A percentile compares a stretch with the other conserved stretches of the same genome.
Evolutionary conservation across 306 rosid genomes (phyloP).

Genomic region (Mimosa pudica): DNA sequence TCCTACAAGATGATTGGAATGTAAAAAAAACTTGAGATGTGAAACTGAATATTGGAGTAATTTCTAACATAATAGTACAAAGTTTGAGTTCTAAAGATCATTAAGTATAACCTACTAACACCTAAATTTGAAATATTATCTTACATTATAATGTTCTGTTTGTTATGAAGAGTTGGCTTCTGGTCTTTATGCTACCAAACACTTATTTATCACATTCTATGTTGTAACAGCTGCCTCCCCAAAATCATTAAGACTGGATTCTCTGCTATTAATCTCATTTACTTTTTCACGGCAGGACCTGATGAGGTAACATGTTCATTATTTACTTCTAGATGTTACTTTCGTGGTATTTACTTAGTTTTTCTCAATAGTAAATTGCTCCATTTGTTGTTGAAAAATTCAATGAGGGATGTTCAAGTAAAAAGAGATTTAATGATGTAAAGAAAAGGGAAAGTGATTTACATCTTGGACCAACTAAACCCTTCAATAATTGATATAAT

Average conservation of each 20-base stretch:
- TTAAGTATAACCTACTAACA: neutral
- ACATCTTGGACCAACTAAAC: neutral
- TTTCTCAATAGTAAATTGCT: neutral
- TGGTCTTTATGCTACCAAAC: slow-evolving; percentile 25
- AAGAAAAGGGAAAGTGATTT: neutral
- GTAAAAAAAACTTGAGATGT: neutral
- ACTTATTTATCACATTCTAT: slow-evolving; percentile 36
- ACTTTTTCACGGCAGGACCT: slow-evolving; percentile 99
- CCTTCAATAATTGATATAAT: neutral
- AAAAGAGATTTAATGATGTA: neutral
- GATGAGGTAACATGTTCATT: slow-evolving; percentile 76
- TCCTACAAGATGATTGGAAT: neutral
- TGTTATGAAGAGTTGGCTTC: slow-evolving; percentile 15
- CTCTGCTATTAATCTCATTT: slow-evolving; percentile 94
- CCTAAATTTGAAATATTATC: neutral
- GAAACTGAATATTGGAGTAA: neutral
- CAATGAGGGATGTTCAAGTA: neutral
- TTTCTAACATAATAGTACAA: neutral
- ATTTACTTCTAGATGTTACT: neutral
- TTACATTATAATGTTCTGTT: neutral
- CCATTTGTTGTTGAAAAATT: neutral
- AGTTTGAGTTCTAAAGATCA: neutral
- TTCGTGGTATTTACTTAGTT: neutral
- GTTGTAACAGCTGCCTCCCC: slow-evolving; percentile 72
- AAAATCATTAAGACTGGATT: slow-evolving; percentile 98